phyloP scores from a whole-genome alignment of 352 stramenopile genomes.

The Pythium aristosporum region DNA sequence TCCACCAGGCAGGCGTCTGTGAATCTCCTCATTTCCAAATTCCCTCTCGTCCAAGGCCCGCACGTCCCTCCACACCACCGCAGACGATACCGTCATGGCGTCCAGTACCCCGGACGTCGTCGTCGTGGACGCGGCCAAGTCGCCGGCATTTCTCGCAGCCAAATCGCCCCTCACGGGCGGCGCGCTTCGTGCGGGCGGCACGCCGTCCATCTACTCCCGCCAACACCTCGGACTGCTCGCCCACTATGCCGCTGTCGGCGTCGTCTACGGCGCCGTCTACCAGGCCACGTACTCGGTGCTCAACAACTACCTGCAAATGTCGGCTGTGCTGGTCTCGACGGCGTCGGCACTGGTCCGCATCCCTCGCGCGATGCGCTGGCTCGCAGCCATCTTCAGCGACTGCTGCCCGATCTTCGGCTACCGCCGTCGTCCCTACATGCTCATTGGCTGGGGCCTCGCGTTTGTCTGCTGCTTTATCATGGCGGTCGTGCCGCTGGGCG shows the following conservation, averaged over 20 bases:
- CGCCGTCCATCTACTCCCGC: slow-evolving; percentile 30
- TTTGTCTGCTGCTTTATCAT: slow-evolving; percentile 37
- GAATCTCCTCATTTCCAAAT: slow-evolving; percentile 1
- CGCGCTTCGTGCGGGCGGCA: slow-evolving; percentile 23
- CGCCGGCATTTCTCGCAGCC: background rate
- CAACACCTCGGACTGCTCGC: slow-evolving; percentile 34
- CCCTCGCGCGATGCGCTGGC: slow-evolving; percentile 35
- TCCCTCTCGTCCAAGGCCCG: background rate
- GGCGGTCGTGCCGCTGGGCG: slow-evolving; percentile 33
- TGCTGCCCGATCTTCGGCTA: slow-evolving; percentile 44
- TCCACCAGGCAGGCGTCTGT: no score
- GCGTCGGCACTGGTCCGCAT: slow-evolving; percentile 32
- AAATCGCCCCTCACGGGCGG: slow-evolving; percentile 20
- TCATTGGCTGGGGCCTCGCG: slow-evolving; percentile 35
- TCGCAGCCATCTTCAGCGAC: slow-evolving; percentile 43
- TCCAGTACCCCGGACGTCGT: background rate
- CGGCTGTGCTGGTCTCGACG: slow-evolving; percentile 25
- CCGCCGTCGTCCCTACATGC: slow-evolving; percentile 45
- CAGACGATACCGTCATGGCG: background rate
- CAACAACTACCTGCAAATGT: slow-evolving; percentile 41
- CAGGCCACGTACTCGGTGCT: slow-evolving; percentile 36
- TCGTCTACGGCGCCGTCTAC: slow-evolving; percentile 25
- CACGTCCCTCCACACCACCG: no score
- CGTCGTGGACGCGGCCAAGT: background rate
- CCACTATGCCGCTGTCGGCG: slow-evolving; percentile 27